These are phyloP conservation scores for Phytophthora pseudosyringae DNA, from an alignment of 352 stramenopile species.

Conservation along the genomic window DNA sequence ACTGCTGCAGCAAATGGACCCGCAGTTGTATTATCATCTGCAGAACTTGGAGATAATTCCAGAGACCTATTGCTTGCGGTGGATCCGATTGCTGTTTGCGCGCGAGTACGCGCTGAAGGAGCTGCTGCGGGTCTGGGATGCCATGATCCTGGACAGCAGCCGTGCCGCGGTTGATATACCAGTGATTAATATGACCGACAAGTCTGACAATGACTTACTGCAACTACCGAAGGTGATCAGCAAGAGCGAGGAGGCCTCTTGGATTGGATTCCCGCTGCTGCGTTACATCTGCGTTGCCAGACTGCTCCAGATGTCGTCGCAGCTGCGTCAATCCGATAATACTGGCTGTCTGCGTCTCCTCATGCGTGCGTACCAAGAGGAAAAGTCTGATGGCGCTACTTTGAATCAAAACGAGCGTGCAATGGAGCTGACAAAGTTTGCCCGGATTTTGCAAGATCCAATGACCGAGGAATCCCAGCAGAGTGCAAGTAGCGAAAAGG, in stretches of 20 bases:
- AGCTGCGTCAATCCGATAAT: slow-evolving; percentile 65
- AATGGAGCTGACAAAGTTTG: slow-evolving; percentile 51
- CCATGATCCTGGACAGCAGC: slow-evolving; percentile 57
- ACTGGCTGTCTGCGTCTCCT: slow-evolving; percentile 76
- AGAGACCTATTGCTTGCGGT: slow-evolving; percentile 84
- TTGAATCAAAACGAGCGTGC: slow-evolving; percentile 21
- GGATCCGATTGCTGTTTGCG: slow-evolving; percentile 82
- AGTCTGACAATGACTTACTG: slow-evolving; percentile 42
- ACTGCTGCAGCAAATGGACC: slow-evolving; percentile 76
- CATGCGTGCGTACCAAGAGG: slow-evolving; percentile 64
- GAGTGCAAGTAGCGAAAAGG: background rate
- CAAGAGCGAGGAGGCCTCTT: slow-evolving; percentile 30
- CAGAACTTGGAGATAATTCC: slow-evolving; percentile 83
- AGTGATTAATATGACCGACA: slow-evolving; percentile 35
- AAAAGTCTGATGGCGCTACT: slow-evolving; percentile 8
- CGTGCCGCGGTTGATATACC: slow-evolving; percentile 50
- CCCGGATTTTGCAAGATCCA: slow-evolving; percentile 67
- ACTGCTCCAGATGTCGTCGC: slow-evolving; percentile 59
- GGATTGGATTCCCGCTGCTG: slow-evolving; percentile 72
- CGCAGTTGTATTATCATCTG: slow-evolving; percentile 83
- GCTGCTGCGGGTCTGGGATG: slow-evolving; percentile 71
- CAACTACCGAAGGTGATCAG: slow-evolving; percentile 41
- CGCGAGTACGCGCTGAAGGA: slow-evolving; percentile 75
- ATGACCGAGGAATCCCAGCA: slow-evolving; percentile 42
- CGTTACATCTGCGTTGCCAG: slow-evolving; percentile 74